Evolutionary conservation across 306 rosid species (phyloP), one percentile per base, ranked within the genome.

Genomic region (Herpetospermum pedunculosum): DNA sequence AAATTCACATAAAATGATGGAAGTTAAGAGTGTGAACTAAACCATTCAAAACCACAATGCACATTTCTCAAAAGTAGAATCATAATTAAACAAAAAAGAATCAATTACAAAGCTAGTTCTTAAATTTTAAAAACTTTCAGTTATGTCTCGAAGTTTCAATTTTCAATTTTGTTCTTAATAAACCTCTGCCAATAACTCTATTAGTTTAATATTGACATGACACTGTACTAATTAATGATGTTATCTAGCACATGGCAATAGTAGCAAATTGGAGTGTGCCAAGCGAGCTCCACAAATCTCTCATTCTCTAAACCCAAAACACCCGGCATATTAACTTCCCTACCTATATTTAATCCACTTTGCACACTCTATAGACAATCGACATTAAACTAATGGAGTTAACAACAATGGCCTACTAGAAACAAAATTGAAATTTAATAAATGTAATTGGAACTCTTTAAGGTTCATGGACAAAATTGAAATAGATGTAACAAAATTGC

Each of bases 1-100:
- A 41, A 32, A 76, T 71, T 60, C 75, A 77, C 23, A 74, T 55
- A 74, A 57, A 62, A 76, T 59, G 63, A 76, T 26, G 68, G 57
- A 9, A 13, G 55, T 4, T 59, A 60, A 75, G 25, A 73, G 53
- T 35, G 59, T 60, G 18, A 38, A 23, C 23, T 38, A 21, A 65
- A 65, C 26, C n/a, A 65, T 65, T 14, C 23, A 18, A 32, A 59
- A 59, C 41, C 28, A n/a, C 43, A 64, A 19, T 4, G 46, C 44
- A 64, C 47, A 64, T 37, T 7, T 26, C 5, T 0, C 60, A 4
- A 64, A 64, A 64, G 21, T 62, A 62, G 13, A 8, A 62, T 19
- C 46, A 62, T 19, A 62, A 30, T 32, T 28, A 5, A 28, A 28
- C 13, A 54, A 23, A 11, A 14, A 26, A 12, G 5, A 55, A 55